Base-by-base conservation (phyloP, 306 rosid genomes). In the barrel medic (Medicago truncatula) region DNA sequence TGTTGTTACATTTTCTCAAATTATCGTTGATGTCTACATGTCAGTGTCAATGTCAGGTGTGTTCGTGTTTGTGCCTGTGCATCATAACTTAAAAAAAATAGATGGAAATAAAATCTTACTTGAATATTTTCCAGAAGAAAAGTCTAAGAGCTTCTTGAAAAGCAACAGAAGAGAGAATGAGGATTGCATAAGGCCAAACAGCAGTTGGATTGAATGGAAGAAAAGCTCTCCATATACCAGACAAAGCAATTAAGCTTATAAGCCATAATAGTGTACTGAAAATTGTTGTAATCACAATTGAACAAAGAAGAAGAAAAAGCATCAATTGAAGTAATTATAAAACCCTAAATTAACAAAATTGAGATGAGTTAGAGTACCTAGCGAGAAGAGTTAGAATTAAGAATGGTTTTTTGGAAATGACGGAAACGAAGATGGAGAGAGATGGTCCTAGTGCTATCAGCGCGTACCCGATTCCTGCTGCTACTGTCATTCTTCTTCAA, bases 121-220 rank as follows among this genome's bases (percentile, higher is more conserved):
- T 85, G 68, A 87, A 91, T 64, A 90, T 76, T 83, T 80, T 91
- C 97, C 97, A 91, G 83, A 88, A 87, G 47, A 92, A 80, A 83
- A 90, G 63, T 74, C 98, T 89, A 47, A 94, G 96, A 11, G 61
- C 96, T 88, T 94, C 98, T 88, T 94, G 98, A 64, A 94, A 91
- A 49, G 88, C 85, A 77, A 94, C 89, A 0, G 96, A 91, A 0
- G 98, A 85, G 71, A 90, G 49, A 59, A 94, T 71, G 62, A 94
- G 95, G 7, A 88, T 43, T 21, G 79, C 88, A 66, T 87, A 91
- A 9, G 97, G 97, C 97, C 97, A 94, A 87, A 87, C 87, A 38
- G 87, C 1, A 0, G 86, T 52, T 25, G 90, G 56, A 16, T 81
- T 83, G 25, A 94, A 80, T 3, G 98, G 97, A 74, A 94, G 88